phyloP scores from a whole-genome alignment of 352 stramenopile genomes.

The Thalassiosira allenii region DNA sequence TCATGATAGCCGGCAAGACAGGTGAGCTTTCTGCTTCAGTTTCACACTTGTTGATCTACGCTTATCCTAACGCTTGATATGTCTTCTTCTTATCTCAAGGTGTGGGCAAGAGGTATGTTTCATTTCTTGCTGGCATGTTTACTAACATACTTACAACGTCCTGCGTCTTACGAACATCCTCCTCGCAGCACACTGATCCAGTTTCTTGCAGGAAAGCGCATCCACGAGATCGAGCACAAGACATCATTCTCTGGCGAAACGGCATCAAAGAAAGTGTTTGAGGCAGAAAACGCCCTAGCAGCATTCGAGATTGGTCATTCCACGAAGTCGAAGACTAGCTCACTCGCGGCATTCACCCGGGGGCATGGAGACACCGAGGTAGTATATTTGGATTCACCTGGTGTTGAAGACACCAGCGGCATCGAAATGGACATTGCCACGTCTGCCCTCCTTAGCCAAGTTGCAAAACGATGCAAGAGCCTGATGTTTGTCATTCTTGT shows the following conservation, averaged over 20 bases:
- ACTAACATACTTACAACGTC: too few relatives aligned
- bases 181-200: slow-evolving; percentile 68
- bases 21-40: slow-evolving; percentile 2
- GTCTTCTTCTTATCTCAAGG: slow-evolving; percentile 17
- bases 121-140: too few relatives aligned
- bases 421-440: slow-evolving; percentile 77
- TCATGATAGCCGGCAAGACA: slow-evolving; percentile 70
- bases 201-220: slow-evolving; percentile 69
- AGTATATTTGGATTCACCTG: slow-evolving; percentile 72
- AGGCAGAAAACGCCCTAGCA: slow-evolving; percentile 58
- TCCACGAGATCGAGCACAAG: slow-evolving; percentile 26
- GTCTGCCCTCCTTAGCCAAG: slow-evolving; percentile 63
- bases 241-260: slow-evolving; percentile 47
- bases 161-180: too few relatives aligned
- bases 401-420: slow-evolving; percentile 68
- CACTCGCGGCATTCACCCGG: slow-evolving; percentile 52
- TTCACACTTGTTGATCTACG: background rate
- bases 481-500: slow-evolving; percentile 73
- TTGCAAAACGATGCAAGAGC: slow-evolving; percentile 67
- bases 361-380: slow-evolving; percentile 35
- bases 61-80: slow-evolving; percentile 1
- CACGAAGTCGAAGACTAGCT: slow-evolving; percentile 68
- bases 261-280: slow-evolving; percentile 64
- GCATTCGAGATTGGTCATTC: slow-evolving; percentile 75
- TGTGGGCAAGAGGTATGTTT: slow-evolving; percentile 67